These are phyloP conservation scores for Phialocephala subalpina DNA, from an alignment of 2,329 filamentous ascomycete genomes.

Conservation along the genomic window DNA sequence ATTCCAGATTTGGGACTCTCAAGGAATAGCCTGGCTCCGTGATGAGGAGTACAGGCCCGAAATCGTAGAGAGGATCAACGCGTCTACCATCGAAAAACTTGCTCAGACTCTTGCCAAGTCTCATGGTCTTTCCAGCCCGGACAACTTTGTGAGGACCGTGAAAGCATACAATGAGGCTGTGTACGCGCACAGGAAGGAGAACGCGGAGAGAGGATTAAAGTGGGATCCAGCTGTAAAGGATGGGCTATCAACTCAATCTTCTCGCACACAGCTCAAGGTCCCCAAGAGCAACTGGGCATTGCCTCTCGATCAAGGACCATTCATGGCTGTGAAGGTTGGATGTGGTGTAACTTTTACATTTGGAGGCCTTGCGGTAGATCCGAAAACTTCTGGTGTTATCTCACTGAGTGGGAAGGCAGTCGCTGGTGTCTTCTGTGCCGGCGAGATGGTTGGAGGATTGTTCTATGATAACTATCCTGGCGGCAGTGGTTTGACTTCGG, in stretches of 20 bases:
- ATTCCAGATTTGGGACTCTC: constrained; percentile 71
- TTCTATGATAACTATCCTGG: constrained; percentile 72
- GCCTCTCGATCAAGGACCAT: constrained; percentile 63
- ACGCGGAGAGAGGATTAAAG: constrained; percentile 46
- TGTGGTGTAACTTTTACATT: constrained; percentile 76
- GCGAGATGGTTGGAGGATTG: constrained; percentile 72
- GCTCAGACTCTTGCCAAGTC: constrained; percentile 54
- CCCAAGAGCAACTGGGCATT: constrained; percentile 74
- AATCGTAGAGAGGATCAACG: constrained; percentile 60
- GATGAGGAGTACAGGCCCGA: constrained; percentile 69
- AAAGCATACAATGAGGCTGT: constrained; percentile 66
- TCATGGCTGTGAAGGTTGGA: constrained; percentile 68
- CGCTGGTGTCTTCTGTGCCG: constrained; percentile 64
- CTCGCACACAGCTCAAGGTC: constrained; percentile 50
- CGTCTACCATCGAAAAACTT: constrained; percentile 60
- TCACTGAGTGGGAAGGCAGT: constrained; percentile 54
- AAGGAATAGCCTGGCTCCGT: constrained; percentile 60
- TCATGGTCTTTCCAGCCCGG: constrained; percentile 55
- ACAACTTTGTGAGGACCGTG: constrained; percentile 60
- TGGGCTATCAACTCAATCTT: constrained; percentile 66
- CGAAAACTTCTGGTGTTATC: constrained; percentile 61
- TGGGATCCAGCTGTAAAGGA: constrained; percentile 70
- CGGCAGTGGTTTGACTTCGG: constrained; percentile 67
- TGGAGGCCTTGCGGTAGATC: constrained; percentile 65
- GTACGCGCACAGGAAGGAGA: constrained; percentile 52